phyloP scores from a whole-genome alignment of 768 basidiomycete species.

The Auricularia heimuer region DNA sequence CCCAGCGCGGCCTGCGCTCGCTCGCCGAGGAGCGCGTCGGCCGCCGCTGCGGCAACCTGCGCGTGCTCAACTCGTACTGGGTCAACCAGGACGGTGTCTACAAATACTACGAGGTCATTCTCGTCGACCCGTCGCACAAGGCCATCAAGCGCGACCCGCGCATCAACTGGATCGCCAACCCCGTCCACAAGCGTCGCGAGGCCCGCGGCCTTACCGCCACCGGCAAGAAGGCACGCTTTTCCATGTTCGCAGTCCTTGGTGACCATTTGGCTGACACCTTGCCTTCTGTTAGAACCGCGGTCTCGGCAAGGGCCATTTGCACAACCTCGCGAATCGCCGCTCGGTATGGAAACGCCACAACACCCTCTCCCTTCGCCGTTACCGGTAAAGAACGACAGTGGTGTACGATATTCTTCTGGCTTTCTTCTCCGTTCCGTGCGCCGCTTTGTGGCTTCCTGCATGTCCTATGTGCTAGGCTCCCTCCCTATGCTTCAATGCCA shows the following conservation, averaged over 20 bases:
- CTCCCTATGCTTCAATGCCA: background rate
- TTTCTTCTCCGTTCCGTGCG: background rate
- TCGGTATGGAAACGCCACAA: slow-evolving; percentile 98
- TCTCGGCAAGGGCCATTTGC: slow-evolving; percentile 85
- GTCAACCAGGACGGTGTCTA: slow-evolving; percentile 98
- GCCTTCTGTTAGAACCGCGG: slow-evolving; percentile 71
- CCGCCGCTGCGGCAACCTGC: slow-evolving; percentile 87
- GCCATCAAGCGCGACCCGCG: slow-evolving; percentile 92
- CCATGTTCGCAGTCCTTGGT: background rate
- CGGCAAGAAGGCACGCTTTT: slow-evolving; percentile 73
- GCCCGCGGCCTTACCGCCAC: slow-evolving; percentile 93
- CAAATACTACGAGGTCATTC: slow-evolving; percentile 98
- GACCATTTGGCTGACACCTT: background rate
- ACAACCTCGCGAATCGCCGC: slow-evolving; percentile 87
- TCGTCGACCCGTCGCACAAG: slow-evolving; percentile 92
- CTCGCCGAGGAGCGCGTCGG: slow-evolving; percentile 98
- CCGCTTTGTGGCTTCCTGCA: slow-evolving; percentile 6
- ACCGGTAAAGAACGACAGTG: slow-evolving; percentile 47
- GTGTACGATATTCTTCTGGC: slow-evolving; percentile 15
- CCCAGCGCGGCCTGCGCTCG: slow-evolving; percentile 85
- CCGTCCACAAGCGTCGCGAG: slow-evolving; percentile 98
- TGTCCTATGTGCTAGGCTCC: slow-evolving; percentile 4
- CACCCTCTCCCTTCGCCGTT: slow-evolving; percentile 85
- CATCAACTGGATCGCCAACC: slow-evolving; percentile 98
- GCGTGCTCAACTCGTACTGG: slow-evolving; percentile 99